A percentile compares a stretch with the other conserved stretches of the same genome.
Conservation (phyloP, 805 yeast species). For the Starmera amethionina region DNA sequence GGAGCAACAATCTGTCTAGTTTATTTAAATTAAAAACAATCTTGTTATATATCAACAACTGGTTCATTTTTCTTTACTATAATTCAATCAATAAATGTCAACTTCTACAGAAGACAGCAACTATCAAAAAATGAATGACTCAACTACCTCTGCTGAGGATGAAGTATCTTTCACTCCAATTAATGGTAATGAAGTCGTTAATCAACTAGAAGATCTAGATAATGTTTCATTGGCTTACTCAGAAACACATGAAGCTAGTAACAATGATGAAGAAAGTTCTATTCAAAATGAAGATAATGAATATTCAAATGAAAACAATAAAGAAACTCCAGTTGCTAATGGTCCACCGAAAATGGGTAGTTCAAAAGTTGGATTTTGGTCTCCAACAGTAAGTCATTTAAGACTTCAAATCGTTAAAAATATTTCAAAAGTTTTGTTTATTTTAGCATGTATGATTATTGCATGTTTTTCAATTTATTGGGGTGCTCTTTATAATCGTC, state of each 20-base stretch:
- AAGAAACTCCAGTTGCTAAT: neutral
- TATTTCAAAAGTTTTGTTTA: constrained; percentile 9
- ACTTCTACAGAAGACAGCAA: too few species aligned
- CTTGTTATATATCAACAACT: too few species aligned
- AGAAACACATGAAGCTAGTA: neutral
- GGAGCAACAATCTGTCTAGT: too few species aligned
- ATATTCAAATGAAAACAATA: too few species aligned
- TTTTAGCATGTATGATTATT: constrained; percentile 28
- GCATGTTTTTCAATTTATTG: constrained; percentile 25
- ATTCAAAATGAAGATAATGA: too few species aligned
- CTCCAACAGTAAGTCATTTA: neutral
- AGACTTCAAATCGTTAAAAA: neutral
- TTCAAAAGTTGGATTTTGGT: constrained; percentile 1
- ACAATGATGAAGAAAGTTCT: neutral
- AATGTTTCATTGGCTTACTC: neutral
- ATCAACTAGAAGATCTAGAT: neutral
- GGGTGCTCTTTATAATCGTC: constrained; percentile 26
- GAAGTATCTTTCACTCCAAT: neutral
- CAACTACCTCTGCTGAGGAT: neutral
- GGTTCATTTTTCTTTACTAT: too few species aligned
- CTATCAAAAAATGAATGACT: neutral
- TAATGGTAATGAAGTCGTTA: neutral
- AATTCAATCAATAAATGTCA: too few species aligned
- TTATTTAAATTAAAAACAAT: too few species aligned
- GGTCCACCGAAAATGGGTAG: neutral